Conservation (phyloP, 164 flowering plant species). For the Chimonanthus praecox region DNA sequence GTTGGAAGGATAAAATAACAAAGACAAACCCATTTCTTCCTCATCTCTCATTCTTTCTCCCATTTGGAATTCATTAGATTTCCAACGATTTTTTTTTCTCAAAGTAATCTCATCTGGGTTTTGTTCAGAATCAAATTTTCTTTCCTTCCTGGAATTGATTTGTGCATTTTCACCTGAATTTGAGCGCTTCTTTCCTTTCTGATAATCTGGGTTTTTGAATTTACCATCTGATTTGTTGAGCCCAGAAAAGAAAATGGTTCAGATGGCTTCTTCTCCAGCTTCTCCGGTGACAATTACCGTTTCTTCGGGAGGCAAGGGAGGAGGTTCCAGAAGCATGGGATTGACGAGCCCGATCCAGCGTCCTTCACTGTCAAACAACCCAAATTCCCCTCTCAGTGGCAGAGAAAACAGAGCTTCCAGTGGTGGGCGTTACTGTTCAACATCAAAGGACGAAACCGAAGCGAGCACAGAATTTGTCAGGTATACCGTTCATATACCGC, state of each 20-base stretch:
- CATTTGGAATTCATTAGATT: too few relatives aligned
- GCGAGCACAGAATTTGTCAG: slow-evolving; percentile 41
- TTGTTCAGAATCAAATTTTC: background rate
- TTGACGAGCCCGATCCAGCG: slow-evolving; percentile 66
- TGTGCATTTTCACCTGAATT: background rate
- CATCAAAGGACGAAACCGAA: slow-evolving; percentile 33
- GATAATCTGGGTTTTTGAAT: background rate
- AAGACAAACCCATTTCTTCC: background rate
- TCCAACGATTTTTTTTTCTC: background rate
- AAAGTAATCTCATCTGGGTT: background rate
- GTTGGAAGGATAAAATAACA: slow-evolving; percentile 1
- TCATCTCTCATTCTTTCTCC: background rate
- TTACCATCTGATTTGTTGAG: background rate
- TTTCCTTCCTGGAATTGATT: background rate
- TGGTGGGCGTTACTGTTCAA: slow-evolving; percentile 44
- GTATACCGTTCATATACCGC: slow-evolving; percentile 84
- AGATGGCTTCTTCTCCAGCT: slow-evolving; percentile 37
- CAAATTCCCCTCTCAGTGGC: slow-evolving; percentile 49
- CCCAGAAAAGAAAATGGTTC: slow-evolving; percentile 35
- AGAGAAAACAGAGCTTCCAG: slow-evolving; percentile 24
- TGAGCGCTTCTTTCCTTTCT: background rate
- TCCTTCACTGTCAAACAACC: slow-evolving; percentile 50
- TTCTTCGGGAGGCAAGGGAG: slow-evolving; percentile 46
- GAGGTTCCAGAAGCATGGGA: slow-evolving; percentile 35
- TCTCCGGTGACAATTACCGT: slow-evolving; percentile 78